phyloP scores from a whole-genome alignment of 2,329 filamentous ascomycete genomes.

The Sphaerulina vaccinii region DNA sequence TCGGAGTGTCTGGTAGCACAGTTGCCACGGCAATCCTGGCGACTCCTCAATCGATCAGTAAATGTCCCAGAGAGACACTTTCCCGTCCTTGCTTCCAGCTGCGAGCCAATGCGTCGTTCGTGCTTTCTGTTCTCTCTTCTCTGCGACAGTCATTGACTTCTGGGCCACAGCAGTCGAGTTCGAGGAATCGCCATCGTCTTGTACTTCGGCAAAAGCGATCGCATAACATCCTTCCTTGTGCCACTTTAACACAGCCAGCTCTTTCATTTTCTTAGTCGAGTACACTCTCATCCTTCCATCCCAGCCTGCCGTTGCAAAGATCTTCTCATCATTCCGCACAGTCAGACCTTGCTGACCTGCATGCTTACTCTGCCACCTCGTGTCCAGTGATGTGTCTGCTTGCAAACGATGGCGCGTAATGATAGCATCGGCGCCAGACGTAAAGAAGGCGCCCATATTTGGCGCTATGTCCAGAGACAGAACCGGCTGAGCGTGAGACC shows the following conservation, averaged over 20 bases:
- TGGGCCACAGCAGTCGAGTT: conserved; percentile 9
- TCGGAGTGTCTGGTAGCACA: too few relatives aligned
- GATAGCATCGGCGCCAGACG: conserved; percentile 77
- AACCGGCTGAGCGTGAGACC: conserved; percentile 75
- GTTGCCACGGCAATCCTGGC: too few relatives aligned
- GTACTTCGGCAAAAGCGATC: conserved; percentile 64
- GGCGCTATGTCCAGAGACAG: conserved; percentile 58
- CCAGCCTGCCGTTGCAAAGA: conserved; percentile 93
- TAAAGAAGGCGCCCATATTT: conserved; percentile 62
- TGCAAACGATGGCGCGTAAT: conserved; percentile 71
- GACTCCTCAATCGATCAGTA: conserved; percentile 51
- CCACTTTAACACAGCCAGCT: conserved; percentile 92
- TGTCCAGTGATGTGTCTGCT: neutral
- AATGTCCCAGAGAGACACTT: conserved; percentile 92
- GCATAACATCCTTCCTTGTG: conserved; percentile 86
- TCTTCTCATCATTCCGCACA: conserved; percentile 74
- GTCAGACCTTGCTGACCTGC: conserved; percentile 80
- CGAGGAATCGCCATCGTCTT: neutral
- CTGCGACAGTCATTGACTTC: conserved; percentile 32
- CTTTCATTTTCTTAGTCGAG: conserved; percentile 61
- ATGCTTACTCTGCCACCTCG: conserved; percentile 73
- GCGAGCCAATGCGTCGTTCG: conserved; percentile 82
- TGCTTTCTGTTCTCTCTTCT: conserved; percentile 52
- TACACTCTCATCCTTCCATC: conserved; percentile 81
- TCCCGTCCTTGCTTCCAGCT: conserved; percentile 89